Percentiles rank a stretch among this genome's conserved stretches.
These are phyloP conservation scores for Petunia secreta DNA, from an alignment of 257 asterid species.

Conservation along the genomic window DNA sequence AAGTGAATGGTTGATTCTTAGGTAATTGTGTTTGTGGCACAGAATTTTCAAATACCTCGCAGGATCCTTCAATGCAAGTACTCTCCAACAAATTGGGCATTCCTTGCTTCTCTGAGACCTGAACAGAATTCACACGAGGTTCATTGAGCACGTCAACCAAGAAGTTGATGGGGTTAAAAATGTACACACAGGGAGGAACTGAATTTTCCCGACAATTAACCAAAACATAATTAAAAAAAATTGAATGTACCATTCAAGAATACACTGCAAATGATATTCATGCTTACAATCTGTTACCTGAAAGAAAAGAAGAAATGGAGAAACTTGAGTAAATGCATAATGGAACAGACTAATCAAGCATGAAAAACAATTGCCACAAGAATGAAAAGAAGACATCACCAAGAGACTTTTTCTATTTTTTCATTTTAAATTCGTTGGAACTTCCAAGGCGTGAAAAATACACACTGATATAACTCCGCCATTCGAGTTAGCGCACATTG, in stretches of 20 bases:
- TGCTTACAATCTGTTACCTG: constrained; percentile 37
- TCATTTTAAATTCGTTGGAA: constrained; percentile 1
- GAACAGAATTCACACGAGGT: constrained; percentile 20
- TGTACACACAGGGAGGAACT: neutral
- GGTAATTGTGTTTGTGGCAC: neutral
- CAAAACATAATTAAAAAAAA: constrained; percentile 5
- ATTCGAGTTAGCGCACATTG: neutral
- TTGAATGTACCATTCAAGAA: constrained; percentile 65
- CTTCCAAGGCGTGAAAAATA: constrained; percentile 8
- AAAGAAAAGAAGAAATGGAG: constrained; percentile 13
- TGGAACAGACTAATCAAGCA: constrained; percentile 21
- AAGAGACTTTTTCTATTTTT: neutral
- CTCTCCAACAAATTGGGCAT: constrained; percentile 74
- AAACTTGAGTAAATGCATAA: neutral
- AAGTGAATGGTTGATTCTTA: neutral
- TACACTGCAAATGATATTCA: constrained; percentile 79
- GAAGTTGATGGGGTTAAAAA: neutral
- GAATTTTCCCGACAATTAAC: constrained; percentile 9
- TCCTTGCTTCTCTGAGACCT: constrained; percentile 77
- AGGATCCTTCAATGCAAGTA: constrained; percentile 57
- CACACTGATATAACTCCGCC: neutral
- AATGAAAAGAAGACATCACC: constrained; percentile 21
- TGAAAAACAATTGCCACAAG: constrained; percentile 17
- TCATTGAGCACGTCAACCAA: constrained; percentile 20
- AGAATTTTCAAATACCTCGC: constrained; percentile 46